Conservation (phyloP, 805 yeast species). For the Kockiozyma suomiensis region DNA sequence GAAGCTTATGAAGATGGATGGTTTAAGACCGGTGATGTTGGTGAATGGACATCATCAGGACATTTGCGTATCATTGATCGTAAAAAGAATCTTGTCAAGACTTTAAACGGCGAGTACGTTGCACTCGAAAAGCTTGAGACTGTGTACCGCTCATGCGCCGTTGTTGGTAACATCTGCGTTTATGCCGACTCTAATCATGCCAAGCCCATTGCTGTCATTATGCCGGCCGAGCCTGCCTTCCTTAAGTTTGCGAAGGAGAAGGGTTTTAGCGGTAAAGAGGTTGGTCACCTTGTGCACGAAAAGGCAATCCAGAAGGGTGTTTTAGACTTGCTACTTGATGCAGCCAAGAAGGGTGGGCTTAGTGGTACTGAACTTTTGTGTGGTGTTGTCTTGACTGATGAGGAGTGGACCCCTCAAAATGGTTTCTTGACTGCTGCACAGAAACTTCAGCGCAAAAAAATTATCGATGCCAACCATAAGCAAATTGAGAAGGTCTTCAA, state of each 20-base stretch:
- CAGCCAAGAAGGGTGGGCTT: conserved; percentile 81
- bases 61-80: conserved; percentile 85
- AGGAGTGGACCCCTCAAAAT: conserved; percentile 97
- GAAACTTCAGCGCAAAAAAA: conserved; percentile 91
- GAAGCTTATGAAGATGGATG: conserved; percentile 83
- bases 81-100: conserved; percentile 93
- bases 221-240: conserved; percentile 73
- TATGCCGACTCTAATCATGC: conserved; percentile 87
- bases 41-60: conserved; percentile 85
- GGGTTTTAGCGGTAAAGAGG: conserved; percentile 53
- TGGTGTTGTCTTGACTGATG: conserved; percentile 76
- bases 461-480: conserved; percentile 66
- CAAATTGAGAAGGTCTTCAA: conserved; percentile 68
- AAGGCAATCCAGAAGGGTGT: conserved; percentile 58
- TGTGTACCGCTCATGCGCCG: conserved; percentile 78
- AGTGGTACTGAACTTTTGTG: conserved; percentile 81
- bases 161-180: conserved; percentile 81
- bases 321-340: conserved; percentile 60
- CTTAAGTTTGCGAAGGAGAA: conserved; percentile 61
- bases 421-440: conserved; percentile 95
- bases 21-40: conserved; percentile 97
- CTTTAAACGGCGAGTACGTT: conserved; percentile 94
- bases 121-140: conserved; percentile 95
- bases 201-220: conserved; percentile 88
- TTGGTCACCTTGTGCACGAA: conserved; percentile 57